Base-by-base conservation (phyloP, 805 yeast species). In the Hanseniaspora meyeri region DNA sequence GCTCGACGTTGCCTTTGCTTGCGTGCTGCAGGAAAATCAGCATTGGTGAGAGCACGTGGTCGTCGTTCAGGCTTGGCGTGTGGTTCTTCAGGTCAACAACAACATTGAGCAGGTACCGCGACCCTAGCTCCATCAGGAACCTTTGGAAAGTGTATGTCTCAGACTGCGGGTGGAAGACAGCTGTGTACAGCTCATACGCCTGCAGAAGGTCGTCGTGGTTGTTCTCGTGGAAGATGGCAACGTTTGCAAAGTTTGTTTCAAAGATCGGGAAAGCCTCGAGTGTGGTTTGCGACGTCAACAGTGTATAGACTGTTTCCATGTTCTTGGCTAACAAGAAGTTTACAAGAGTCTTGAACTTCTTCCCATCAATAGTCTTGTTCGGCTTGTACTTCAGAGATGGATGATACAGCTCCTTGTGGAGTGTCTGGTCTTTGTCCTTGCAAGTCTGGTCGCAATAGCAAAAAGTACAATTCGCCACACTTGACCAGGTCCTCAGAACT, bases 381-480 rank as follows among this genome's bases (percentile, higher is more conserved):
- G 61, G 58, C 50, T 60, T 61, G 39, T 72, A 74, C 43, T 64
- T 59, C 52, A 51, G 70, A 10, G 74, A 64, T 54, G 71, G 72
- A 64, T 87, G 95, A 65, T 81, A 81, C 56, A 83, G 71, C 2
- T 73, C 66, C 68, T 65, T 87, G 95, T 9, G 77, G 65, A 16
- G 67, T 63, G 62, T 82, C 82, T 20, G 19, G 16, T 39, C 48
- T 14, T 60, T 60, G 57, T 74, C 76, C 62, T 81, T 80, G 70
- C 95, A 87, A 10, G 65, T 66, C 49, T 69, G 72, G 7, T 81
- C 75, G 67, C 95, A 87, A 91, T 93, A 87, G 50, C 81, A 70
- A 52, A 80, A 84, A 8, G 74, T 66, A 62, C 91, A 85, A 16
- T 74, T n/a, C 74, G 51, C 74, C 72, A 69, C 95, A 87, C 60